Conservation (phyloP, 2,329 filamentous ascomycete genomes). For the Colletotrichum graminicola region DNA sequence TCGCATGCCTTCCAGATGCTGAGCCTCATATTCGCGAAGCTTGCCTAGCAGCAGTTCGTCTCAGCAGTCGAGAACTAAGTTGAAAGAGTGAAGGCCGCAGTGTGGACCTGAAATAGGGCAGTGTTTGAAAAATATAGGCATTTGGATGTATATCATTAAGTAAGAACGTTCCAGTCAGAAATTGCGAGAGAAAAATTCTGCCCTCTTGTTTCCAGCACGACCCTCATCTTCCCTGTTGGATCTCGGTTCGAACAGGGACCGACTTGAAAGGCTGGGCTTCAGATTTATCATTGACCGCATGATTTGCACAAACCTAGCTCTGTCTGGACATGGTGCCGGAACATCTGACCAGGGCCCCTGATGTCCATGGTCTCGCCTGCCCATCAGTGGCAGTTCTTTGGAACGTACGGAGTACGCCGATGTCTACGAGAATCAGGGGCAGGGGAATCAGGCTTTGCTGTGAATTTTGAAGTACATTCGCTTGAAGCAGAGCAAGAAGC, state of each 20-base stretch:
- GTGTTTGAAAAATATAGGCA: background rate
- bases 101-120: no score
- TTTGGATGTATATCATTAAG: background rate
- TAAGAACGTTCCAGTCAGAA: background rate
- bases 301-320: background rate
- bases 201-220: background rate
- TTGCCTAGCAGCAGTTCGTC: no score
- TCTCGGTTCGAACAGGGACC: background rate
- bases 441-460: background rate
- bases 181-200: background rate
- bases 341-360: background rate
- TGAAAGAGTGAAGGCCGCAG: background rate
- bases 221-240: background rate
- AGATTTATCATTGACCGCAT: background rate
- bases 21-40: background rate
- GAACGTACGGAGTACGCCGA: background rate
- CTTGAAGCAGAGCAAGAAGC: background rate
- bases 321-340: background rate
- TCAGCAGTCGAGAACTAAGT: no score
- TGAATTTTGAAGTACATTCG: background rate
- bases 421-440: constrained; percentile 12
- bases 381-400: background rate
- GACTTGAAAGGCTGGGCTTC: background rate
- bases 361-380: background rate
- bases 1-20: background rate